These are phyloP conservation scores for Eimeria falciformis DNA, from an alignment of 169 alveolate genomes.

Conservation along the genomic window DNA sequence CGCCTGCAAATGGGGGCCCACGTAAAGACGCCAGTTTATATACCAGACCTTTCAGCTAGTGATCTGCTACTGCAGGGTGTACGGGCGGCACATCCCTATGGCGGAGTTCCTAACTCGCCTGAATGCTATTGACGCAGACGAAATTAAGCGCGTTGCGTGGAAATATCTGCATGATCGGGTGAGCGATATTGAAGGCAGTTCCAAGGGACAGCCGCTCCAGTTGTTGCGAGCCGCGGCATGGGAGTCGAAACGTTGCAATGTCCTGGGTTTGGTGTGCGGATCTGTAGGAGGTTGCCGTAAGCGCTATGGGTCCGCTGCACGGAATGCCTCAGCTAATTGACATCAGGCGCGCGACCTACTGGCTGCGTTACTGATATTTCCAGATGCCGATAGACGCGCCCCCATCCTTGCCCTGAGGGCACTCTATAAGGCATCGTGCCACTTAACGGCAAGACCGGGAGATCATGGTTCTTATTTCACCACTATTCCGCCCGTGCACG, in stretches of 20 bases:
- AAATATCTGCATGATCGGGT: slow-evolving; percentile 88
- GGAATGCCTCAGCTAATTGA: slow-evolving; percentile 65
- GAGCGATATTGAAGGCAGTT: not conserved
- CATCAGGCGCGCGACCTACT: slow-evolving; percentile 57
- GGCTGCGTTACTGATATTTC: slow-evolving; percentile 35
- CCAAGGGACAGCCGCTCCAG: not conserved
- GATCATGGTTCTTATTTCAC: too few relatives aligned
- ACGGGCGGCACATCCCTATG: slow-evolving; percentile 87
- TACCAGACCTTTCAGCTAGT: not conserved
- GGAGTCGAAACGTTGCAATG: not conserved
- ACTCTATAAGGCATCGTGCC: too few relatives aligned
- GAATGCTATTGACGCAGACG: slow-evolving; percentile 89
- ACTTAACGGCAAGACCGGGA: too few relatives aligned
- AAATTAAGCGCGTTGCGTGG: slow-evolving; percentile 91
- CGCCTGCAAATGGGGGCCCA: too few relatives aligned
- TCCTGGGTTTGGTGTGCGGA: not conserved
- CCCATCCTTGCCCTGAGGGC: too few relatives aligned
- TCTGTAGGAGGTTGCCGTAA: slow-evolving; percentile 55
- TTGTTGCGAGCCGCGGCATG: not conserved
- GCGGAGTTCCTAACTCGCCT: slow-evolving; percentile 88
- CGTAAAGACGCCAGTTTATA: not conserved
- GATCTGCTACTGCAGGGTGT: slow-evolving; percentile 78
- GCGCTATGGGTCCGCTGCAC: slow-evolving; percentile 56
- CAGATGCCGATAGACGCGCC: too few relatives aligned
- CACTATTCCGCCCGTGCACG: too few relatives aligned